phyloP scores from a whole-genome alignment of 2,329 filamentous ascomycete genomes.

The Alternaria conjuncta region DNA sequence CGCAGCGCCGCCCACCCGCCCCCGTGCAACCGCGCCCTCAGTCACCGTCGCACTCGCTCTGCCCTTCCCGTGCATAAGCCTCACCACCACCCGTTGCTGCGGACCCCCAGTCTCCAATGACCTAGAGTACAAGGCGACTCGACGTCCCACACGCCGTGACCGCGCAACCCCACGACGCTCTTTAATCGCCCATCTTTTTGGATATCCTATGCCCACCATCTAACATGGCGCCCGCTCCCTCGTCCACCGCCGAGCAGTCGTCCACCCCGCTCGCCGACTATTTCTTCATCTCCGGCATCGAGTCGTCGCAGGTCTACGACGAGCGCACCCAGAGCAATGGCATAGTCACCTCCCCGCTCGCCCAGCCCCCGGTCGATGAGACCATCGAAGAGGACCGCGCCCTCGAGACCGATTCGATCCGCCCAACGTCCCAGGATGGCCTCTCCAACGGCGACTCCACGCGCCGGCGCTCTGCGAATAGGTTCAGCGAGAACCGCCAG shows the following conservation, averaged over 20 bases:
- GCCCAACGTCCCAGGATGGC: conserved; percentile 54
- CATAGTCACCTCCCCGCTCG: conserved; percentile 38
- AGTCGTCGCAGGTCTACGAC: conserved; percentile 60
- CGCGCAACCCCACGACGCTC: conserved; percentile 31
- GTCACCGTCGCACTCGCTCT: conserved; percentile 37
- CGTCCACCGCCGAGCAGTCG: conserved; percentile 51
- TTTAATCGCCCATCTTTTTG: conserved; percentile 32
- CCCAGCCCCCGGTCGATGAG: conserved; percentile 54
- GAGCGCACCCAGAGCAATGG: conserved; percentile 46
- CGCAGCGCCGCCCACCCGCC: conserved; percentile 25
- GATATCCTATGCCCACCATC: conserved; percentile 36
- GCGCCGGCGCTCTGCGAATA: conserved; percentile 43
- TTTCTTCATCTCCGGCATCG: conserved; percentile 68
- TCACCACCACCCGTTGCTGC: conserved; percentile 40
- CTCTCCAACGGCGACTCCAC: conserved; percentile 48
- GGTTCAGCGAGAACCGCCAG: conserved; percentile 57
- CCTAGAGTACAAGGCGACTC: conserved; percentile 37
- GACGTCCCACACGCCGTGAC: conserved; percentile 34
- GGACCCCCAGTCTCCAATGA: conserved; percentile 45
- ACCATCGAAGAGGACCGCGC: conserved; percentile 67
- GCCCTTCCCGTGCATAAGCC: conserved; percentile 24
- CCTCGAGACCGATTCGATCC: conserved; percentile 59
- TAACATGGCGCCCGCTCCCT: conserved; percentile 48
- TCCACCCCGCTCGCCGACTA: conserved; percentile 68
- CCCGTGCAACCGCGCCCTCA: conserved; percentile 32